A percentile compares a stretch with the other conserved stretches of the same genome.
phyloP scores from a whole-genome alignment of 2,329 filamentous ascomycete species.

The Pseudocercospora vitis region DNA sequence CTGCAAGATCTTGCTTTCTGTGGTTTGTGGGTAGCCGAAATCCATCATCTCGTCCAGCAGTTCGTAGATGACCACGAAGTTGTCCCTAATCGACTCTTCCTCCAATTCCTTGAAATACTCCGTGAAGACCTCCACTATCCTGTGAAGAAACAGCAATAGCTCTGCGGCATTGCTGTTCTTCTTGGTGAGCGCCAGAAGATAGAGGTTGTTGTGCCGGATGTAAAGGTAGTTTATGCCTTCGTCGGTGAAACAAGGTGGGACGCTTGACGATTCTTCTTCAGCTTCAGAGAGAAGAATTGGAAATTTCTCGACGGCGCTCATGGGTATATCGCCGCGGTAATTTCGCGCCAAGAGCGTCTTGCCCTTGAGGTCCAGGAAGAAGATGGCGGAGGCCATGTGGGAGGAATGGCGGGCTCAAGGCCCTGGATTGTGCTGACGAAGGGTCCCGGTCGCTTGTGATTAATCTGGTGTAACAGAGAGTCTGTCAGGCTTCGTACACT shows the following conservation, averaged over 20 bases:
- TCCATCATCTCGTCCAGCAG: conserved; percentile 99
- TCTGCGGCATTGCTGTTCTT: conserved; percentile 98
- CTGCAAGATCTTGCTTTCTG: conserved; percentile 96
- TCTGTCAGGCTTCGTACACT: background rate
- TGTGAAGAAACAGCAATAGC: conserved; percentile 96
- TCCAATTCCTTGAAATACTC: conserved; percentile 99
- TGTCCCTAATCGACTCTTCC: conserved; percentile 97
- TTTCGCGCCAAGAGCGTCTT: conserved; percentile 99
- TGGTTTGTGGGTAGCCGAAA: conserved; percentile 98
- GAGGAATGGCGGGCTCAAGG: conserved; percentile 28
- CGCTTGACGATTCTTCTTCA: conserved; percentile 97
- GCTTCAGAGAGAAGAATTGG: conserved; percentile 93
- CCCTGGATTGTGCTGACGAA: too few relatives aligned
- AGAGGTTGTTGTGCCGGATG: conserved; percentile 98
- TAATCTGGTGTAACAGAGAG: background rate
- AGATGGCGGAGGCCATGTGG: conserved; percentile 91
- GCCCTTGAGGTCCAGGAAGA: conserved; percentile 99
- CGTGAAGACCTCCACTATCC: conserved; percentile 97
- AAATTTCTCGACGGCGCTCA: conserved; percentile 98
- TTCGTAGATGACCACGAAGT: conserved; percentile 99
- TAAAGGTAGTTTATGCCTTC: conserved; percentile 99
- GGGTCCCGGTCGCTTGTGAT: conserved; percentile 7
- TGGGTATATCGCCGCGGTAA: conserved; percentile 97
- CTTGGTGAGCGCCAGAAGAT: conserved; percentile 95
- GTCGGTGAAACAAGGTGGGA: conserved; percentile 95